Evolutionary conservation across 495 filamentous ascomycete species (phyloP).

Genomic region (Penicillium simplicissimum): DNA sequence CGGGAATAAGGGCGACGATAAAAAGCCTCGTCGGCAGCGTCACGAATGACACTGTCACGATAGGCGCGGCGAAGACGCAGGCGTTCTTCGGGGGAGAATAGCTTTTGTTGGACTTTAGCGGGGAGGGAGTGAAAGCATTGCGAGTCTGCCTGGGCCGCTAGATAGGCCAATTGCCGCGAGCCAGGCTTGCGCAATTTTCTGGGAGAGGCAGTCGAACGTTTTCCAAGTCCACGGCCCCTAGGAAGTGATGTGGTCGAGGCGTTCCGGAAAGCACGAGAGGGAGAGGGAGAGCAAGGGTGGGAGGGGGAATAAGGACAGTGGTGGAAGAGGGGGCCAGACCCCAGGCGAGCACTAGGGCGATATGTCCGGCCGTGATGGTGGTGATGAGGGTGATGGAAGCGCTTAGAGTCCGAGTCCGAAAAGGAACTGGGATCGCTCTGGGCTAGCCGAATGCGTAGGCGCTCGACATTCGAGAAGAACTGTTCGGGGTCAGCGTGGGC

Average conservation of each 20-base stretch:
- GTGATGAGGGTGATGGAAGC: slow-evolving; percentile 15
- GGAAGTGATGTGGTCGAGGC: slow-evolving; percentile 13
- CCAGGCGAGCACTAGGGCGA: slow-evolving; percentile 17
- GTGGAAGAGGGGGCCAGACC: slow-evolving; percentile 15
- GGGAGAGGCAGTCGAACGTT: slow-evolving; percentile 18
- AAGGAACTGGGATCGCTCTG: slow-evolving; percentile 29
- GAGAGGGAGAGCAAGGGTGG: neutral
- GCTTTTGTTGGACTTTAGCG: slow-evolving; percentile 66
- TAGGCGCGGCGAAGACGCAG: slow-evolving; percentile 55
- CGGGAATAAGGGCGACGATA: slow-evolving; percentile 29
- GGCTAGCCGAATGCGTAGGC: slow-evolving; percentile 35
- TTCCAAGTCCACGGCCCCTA: slow-evolving; percentile 21
- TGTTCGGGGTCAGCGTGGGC: slow-evolving; percentile 23
- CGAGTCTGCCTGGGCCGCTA: slow-evolving; percentile 57
- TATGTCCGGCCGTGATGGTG: slow-evolving; percentile 24
- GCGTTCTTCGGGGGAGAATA: slow-evolving; percentile 75
- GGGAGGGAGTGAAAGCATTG: slow-evolving; percentile 72
- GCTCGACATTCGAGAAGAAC: slow-evolving; percentile 48
- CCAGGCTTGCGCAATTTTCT: slow-evolving; percentile 38
- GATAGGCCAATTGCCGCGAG: slow-evolving; percentile 43
- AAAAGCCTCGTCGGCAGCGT: slow-evolving; percentile 70
- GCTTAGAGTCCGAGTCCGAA: slow-evolving; percentile 20
- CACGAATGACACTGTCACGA: slow-evolving; percentile 61
- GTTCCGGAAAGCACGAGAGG: slow-evolving; percentile 13
- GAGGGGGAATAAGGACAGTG: slow-evolving; percentile 4